Conservation (phyloP, 371 early-diverging fungal species). For the Saksenaea oblongispora region DNA sequence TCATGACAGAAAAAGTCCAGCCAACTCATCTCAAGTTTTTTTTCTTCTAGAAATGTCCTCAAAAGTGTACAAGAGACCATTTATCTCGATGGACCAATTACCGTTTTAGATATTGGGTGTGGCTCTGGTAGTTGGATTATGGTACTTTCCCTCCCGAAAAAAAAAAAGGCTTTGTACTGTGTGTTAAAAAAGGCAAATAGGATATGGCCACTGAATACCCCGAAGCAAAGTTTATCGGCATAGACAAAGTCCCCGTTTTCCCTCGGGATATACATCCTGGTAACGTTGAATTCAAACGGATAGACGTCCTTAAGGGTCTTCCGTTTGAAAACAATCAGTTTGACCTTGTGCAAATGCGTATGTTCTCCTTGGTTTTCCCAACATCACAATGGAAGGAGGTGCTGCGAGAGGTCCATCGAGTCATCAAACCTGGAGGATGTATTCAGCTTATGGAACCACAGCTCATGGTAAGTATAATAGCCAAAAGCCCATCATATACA, state of each 20-base stretch:
- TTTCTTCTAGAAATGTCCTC: slow-evolving; percentile 13
- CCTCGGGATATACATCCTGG: slow-evolving; percentile 46
- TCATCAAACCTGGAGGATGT: slow-evolving; percentile 60
- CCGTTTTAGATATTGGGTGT: slow-evolving; percentile 22
- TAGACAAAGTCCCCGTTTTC: slow-evolving; percentile 57
- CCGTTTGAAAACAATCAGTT: slow-evolving; percentile 60
- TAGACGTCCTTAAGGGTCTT: slow-evolving; percentile 49
- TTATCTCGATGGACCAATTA: slow-evolving; percentile 6
- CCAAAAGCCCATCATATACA: not conserved
- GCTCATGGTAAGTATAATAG: slow-evolving; percentile 17
- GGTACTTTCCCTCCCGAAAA: no score
- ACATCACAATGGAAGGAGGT: slow-evolving; percentile 49
- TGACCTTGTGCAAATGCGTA: slow-evolving; percentile 60
- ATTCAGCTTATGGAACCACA: slow-evolving; percentile 55
- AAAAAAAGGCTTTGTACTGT: no score
- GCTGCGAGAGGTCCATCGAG: slow-evolving; percentile 52
- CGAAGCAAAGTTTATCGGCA: slow-evolving; percentile 50
- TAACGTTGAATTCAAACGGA: slow-evolving; percentile 45
- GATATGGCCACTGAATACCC: slow-evolving; percentile 61
- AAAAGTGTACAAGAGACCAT: not conserved
- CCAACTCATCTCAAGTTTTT: no score
- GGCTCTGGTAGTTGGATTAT: slow-evolving; percentile 57
- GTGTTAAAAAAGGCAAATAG: slow-evolving; percentile 11
- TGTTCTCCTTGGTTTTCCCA: slow-evolving; percentile 53
- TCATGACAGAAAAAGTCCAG: no score